phyloP scores from a whole-genome alignment of 225 moss, liverwort and hornwort genomes.

The Lunularia cruciata region DNA sequence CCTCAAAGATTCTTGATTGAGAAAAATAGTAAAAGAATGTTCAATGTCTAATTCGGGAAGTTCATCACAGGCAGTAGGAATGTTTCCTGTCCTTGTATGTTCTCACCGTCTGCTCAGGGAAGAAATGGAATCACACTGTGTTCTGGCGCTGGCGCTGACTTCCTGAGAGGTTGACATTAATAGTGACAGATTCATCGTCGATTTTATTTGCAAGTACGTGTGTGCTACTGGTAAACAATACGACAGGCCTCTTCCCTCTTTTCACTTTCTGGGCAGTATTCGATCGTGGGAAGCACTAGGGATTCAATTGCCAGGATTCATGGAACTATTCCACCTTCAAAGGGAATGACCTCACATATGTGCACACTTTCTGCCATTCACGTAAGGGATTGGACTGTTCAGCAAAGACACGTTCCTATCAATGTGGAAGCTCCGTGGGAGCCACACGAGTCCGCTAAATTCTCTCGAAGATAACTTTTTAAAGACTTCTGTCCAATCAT shows the following conservation, averaged over 20 bases:
- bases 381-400: neutral
- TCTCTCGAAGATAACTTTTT: neutral
- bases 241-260: neutral
- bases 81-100: neutral
- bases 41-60: no score
- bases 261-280: neutral
- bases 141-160: neutral
- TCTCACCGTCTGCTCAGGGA: neutral
- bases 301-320: neutral
- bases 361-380: neutral
- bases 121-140: neutral
- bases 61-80: no score
- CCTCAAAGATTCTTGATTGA: no score
- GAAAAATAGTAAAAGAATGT: no score
- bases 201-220: neutral
- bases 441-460: neutral
- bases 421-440: neutral
- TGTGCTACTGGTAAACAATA: neutral
- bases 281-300: constrained; percentile 2
- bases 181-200: neutral
- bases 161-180: neutral
- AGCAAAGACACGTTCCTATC: neutral
- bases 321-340: neutral
- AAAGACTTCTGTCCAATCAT: no score
- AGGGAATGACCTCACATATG: neutral